phyloP scores from a whole-genome alignment of 208 protist genomes.

The Leptomonas seymouri region DNA sequence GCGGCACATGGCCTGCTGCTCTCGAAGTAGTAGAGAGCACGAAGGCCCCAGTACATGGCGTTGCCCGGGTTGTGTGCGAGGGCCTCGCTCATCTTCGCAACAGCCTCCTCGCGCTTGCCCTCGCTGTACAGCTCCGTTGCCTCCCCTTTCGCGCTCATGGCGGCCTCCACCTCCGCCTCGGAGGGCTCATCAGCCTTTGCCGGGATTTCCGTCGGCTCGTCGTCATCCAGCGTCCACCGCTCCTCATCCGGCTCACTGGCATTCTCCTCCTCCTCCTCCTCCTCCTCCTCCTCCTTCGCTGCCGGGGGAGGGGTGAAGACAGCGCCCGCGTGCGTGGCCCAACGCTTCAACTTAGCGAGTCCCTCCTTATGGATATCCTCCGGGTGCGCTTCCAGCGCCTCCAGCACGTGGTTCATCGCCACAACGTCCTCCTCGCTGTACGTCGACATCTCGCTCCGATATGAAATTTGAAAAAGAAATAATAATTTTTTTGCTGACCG shows the following conservation, averaged over 20 bases:
- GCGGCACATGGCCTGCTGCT: slow-evolving; percentile 51
- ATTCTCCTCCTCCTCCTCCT: background rate
- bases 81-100: slow-evolving; percentile 66
- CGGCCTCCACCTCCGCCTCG: slow-evolving; percentile 62
- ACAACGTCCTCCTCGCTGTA: slow-evolving; percentile 35
- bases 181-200: slow-evolving; percentile 33
- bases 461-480: background rate
- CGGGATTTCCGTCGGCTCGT: slow-evolving; percentile 34
- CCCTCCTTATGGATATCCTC: slow-evolving; percentile 47
- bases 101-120: slow-evolving; percentile 50
- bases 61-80: slow-evolving; percentile 56
- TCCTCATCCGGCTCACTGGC: slow-evolving; percentile 67
- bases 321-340: slow-evolving; percentile 42
- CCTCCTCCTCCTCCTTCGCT: background rate
- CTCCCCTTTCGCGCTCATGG: slow-evolving; percentile 60
- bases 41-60: slow-evolving; percentile 82
- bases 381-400: slow-evolving; percentile 34
- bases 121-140: slow-evolving; percentile 53
- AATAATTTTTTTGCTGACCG: background rate
- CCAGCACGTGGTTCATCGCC: slow-evolving; percentile 47
- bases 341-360: slow-evolving; percentile 39
- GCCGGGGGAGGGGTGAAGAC: slow-evolving; percentile 27
- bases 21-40: slow-evolving; percentile 62
- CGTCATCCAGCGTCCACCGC: slow-evolving; percentile 49
- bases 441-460: slow-evolving; percentile 24